Base-by-base conservation (phyloP, 805 yeast genomes). In the Yarrowia divulgata region DNA sequence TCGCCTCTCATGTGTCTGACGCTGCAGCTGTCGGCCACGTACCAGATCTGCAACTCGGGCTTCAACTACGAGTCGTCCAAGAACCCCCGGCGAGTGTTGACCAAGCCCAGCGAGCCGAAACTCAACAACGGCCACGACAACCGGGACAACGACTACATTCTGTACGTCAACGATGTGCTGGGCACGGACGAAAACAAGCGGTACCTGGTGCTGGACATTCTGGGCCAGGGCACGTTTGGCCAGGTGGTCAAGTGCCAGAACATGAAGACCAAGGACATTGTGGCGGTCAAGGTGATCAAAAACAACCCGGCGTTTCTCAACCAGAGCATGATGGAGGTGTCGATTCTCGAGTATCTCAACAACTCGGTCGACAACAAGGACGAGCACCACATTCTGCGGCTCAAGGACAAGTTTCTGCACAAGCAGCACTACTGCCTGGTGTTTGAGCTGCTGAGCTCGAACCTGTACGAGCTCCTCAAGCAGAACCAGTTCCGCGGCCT, bases 201-300 rank as follows among this genome's bases (percentile, higher is more conserved):
- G 76, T 94, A 93, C 77, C 83, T 95, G 75, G 97, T 95, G 6
- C 81, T 95, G 70, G 98, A 94, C 78, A 83, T 95, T 16, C 79
- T 95, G 50, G 99, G 99, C 0, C 94, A 93, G 71, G 99, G 99
- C 2, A 93, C 99, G 0, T 95, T 95, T 82, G 99, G 99, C 10
- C 98, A 95, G 80, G 99, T 95, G 58, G 96, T 93, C 50, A 95
- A 94, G 79, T 94, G 98, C 79, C 97, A 91, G 77, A 85, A 85
- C 75, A 81, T 90, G 75, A 77, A 84, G 48, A 90, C 93, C 57
- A 95, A 92, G 76, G 94, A 91, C 71, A 86, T 94, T 23, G 91
- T 93, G 34, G 99, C 99, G 0, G 96, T 95, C 45, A 95, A 95
- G 79, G 96, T 95, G 54, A 91, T 95, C 70, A 95, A 94, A 77